phyloP scores from a whole-genome alignment of 495 filamentous ascomycete species.

The Penicillium coffeae region DNA sequence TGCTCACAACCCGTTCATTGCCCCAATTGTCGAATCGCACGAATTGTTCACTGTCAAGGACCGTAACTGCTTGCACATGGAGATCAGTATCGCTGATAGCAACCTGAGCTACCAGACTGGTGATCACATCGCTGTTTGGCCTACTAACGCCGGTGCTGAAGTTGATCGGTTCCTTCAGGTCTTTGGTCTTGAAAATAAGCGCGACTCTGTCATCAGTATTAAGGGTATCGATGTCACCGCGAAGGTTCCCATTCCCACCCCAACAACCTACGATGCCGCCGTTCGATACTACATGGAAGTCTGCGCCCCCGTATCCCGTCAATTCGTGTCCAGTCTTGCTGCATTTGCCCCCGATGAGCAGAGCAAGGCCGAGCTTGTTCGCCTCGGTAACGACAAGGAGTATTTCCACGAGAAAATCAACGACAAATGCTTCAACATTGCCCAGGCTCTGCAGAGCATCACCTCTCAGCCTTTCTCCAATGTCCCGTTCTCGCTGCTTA shows the following conservation, averaged over 20 bases:
- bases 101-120: slow-evolving; percentile 86
- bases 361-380: slow-evolving; percentile 79
- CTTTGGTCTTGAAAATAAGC: slow-evolving; percentile 70
- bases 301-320: slow-evolving; percentile 90
- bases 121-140: slow-evolving; percentile 97
- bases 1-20: slow-evolving; percentile 94
- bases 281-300: slow-evolving; percentile 97
- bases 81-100: slow-evolving; percentile 84
- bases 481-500: slow-evolving; percentile 90
- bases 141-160: slow-evolving; percentile 89
- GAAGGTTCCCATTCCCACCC: slow-evolving; percentile 95
- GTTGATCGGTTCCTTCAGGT: slow-evolving; percentile 86
- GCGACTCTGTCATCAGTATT: slow-evolving; percentile 79
- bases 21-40: slow-evolving; percentile 82
- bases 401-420: slow-evolving; percentile 89
- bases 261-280: slow-evolving; percentile 93
- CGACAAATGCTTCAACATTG: slow-evolving; percentile 82
- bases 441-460: slow-evolving; percentile 76
- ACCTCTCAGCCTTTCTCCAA: slow-evolving; percentile 70
- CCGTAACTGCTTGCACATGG: slow-evolving; percentile 95
- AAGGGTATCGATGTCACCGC: slow-evolving; percentile 93
- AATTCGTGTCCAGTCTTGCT: slow-evolving; percentile 84
- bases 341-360: slow-evolving; percentile 85
- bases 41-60: slow-evolving; percentile 91
- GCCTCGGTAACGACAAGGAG: slow-evolving; percentile 88